These are phyloP conservation scores for Ogataea pilisensis DNA, from an alignment of 805 yeast species.

Conservation along the genomic window DNA sequence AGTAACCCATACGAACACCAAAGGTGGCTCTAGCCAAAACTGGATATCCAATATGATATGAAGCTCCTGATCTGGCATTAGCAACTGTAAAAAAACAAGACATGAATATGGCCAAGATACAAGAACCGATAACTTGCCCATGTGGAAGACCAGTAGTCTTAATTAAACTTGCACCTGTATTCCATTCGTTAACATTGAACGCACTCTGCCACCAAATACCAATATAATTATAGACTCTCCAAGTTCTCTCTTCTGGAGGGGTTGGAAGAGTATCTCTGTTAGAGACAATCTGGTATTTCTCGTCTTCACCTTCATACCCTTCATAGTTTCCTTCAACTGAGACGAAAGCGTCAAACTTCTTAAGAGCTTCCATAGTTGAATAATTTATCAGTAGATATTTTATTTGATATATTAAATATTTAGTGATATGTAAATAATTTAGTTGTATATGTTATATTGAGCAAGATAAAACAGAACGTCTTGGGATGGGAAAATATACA, in stretches of 20 bases:
- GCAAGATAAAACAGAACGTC: too few relatives aligned
- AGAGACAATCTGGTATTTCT: slow-evolving; percentile 21
- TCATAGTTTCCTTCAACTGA: slow-evolving; percentile 6
- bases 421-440: too few relatives aligned
- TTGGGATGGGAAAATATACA: too few relatives aligned
- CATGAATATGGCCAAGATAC: slow-evolving; percentile 10
- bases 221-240: slow-evolving; percentile 27
- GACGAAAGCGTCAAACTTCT: slow-evolving; percentile 20
- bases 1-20: slow-evolving; percentile 33
- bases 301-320: slow-evolving; percentile 20
- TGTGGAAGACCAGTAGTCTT: slow-evolving; percentile 21
- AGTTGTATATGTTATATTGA: too few relatives aligned
- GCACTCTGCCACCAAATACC: slow-evolving; percentile 25
- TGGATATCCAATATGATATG: slow-evolving; percentile 36
- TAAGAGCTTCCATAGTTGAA: slow-evolving; percentile 24
- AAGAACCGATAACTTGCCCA: slow-evolving; percentile 16
- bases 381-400: too few relatives aligned
- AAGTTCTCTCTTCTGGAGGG: slow-evolving; percentile 32
- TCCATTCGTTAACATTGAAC: slow-evolving; percentile 29
- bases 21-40: slow-evolving; percentile 34
- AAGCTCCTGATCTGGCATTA: slow-evolving; percentile 18
- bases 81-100: slow-evolving; percentile 15
- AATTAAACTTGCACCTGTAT: slow-evolving; percentile 26
- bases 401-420: too few relatives aligned
- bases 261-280: slow-evolving; percentile 39